Conservation (phyloP, 768 basidiomycete genomes). For the Tephrocybe rancida region DNA sequence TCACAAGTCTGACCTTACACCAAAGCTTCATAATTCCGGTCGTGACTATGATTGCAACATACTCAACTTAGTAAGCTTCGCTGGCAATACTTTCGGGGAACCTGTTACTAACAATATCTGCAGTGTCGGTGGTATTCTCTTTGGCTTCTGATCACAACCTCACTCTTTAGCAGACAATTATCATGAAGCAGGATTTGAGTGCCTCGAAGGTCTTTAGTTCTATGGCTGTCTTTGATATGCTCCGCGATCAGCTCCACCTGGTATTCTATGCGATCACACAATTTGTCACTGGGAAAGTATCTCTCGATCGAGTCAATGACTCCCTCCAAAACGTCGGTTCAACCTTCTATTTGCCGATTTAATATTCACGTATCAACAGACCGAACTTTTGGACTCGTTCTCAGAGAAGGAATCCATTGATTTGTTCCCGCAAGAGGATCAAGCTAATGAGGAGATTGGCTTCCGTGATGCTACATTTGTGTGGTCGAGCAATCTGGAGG, state of each 20-base stretch:
- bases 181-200: slow-evolving; percentile 41
- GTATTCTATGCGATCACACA: slow-evolving; percentile 28
- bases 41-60: slow-evolving; percentile 67
- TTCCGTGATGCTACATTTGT: slow-evolving; percentile 57
- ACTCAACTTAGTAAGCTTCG: slow-evolving; percentile 53
- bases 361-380: slow-evolving; percentile 24
- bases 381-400: slow-evolving; percentile 51
- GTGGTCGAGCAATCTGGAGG: slow-evolving; percentile 46
- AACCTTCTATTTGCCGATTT: not conserved
- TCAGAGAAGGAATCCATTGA: slow-evolving; percentile 21
- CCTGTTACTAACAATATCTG: not conserved
- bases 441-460: slow-evolving; percentile 39
- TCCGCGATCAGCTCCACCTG: slow-evolving; percentile 53
- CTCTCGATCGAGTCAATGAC: slow-evolving; percentile 54
- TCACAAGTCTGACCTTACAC: not conserved
- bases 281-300: slow-evolving; percentile 53
- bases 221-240: slow-evolving; percentile 63
- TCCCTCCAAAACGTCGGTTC: slow-evolving; percentile 39
- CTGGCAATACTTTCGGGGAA: not conserved
- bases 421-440: slow-evolving; percentile 13
- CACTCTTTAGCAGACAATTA: slow-evolving; percentile 29
- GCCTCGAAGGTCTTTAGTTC: slow-evolving; percentile 52
- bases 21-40: slow-evolving; percentile 61
- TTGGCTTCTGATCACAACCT: not conserved
- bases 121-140: slow-evolving; percentile 12